Evolutionary conservation across 805 yeast species (phyloP), one percentile per base, ranked within the genome.

Genomic region (Candida nitratophila): DNA sequence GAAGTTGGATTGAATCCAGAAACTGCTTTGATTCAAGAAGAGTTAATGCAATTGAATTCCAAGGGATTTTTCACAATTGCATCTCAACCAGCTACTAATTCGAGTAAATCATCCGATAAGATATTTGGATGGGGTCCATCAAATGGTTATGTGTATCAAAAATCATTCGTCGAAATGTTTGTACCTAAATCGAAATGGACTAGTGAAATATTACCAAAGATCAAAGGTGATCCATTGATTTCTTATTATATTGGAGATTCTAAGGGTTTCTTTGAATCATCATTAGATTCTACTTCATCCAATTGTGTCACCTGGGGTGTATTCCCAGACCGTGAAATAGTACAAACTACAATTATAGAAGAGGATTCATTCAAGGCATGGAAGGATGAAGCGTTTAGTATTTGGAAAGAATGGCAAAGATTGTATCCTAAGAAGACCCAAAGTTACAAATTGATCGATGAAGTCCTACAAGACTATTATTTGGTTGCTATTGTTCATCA

Each of bases 261-360:
- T 10, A 54, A 65, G 8, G 83, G 82, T 1, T 55, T 63, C 10
- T 80, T 86, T 49, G 68, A 71, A 26, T 76, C 93, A 2, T 88
- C 84, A 53, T 65, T 83, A 56, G 69, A 70, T 1, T 59, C 68
- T 1, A 70, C 66, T 15, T 65, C 77, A 30, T 81, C 88, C 37
- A 83, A 82, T 50, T 96, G 93, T 24, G 95, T 93, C 9, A 93
- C 99, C 1, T 93, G 99, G 99, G 99, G 98, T 49, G 96, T 86
- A 3, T 91, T 93, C 73, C 95, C 95, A 8, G 83, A 83, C 62
- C 78, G 89, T 50, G 96, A 88, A 58, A 82, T 89, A 32, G 77
- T 88, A 32, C 97, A 90, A 63, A 86, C 97, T 0, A 93, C 99
- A 0, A 83, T 90, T 48, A 81, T 93, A 45, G 96, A 90, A 58